Evolutionary conservation across 345 rosid genomes (phyloP).

Genomic region (Gossypium australe): DNA sequence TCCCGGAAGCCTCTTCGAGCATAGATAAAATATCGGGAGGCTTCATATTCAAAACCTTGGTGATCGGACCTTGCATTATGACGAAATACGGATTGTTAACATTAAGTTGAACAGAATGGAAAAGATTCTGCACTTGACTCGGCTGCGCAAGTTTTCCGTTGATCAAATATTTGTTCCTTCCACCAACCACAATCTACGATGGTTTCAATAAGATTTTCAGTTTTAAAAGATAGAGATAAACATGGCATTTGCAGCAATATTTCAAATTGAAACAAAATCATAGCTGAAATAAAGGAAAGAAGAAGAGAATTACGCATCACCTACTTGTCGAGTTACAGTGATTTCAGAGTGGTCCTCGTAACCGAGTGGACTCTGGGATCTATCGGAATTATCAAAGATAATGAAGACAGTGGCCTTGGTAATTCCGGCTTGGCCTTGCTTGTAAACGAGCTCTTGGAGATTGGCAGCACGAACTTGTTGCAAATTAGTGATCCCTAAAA

Average conservation of each 20-base stretch:
- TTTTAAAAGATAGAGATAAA: neutral
- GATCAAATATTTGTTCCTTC: constrained; percentile 74
- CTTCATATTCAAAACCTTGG: constrained; percentile 95
- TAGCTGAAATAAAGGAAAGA: neutral
- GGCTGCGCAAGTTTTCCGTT: constrained; percentile 78
- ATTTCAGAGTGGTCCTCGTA: constrained; percentile 83
- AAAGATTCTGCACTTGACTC: constrained; percentile 85
- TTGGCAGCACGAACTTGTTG: constrained; percentile 97
- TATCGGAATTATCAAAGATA: constrained; percentile 78
- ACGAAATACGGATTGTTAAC: constrained; percentile 97
- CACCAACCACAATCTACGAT: constrained; percentile 84
- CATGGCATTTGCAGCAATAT: neutral
- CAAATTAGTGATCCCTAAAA: constrained; percentile 92
- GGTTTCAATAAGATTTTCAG: neutral
- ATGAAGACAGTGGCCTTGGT: constrained; percentile 91
- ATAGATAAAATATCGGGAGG: constrained; percentile 97
- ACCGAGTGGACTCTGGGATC: constrained; percentile 79
- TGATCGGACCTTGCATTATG: constrained; percentile 99
- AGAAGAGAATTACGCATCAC: constrained; percentile 1
- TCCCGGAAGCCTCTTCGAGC: constrained; percentile 99
- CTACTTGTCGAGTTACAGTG: constrained; percentile 85
- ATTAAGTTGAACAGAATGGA: constrained; percentile 95
- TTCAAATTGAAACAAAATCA: neutral
- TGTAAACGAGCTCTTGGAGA: constrained; percentile 96
- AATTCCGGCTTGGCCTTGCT: constrained; percentile 99